Evolutionary conservation across 176 grass and related monocot species (phyloP).

Genomic region (Rhynchospora breviuscula): DNA sequence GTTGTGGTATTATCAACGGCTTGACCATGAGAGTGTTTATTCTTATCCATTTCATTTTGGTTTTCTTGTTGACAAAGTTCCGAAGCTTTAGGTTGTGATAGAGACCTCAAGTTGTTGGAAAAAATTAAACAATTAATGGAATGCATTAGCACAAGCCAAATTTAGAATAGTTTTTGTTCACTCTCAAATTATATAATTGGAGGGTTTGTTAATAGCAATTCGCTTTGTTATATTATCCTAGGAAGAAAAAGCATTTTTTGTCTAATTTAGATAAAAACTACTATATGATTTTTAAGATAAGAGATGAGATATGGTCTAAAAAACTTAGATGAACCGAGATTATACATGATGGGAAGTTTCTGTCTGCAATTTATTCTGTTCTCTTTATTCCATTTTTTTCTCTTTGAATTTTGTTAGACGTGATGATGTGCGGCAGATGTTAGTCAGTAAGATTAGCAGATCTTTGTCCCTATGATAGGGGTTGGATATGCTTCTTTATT

Average conservation of each 20-base stretch:
- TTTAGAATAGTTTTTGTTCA: background rate
- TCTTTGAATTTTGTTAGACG: background rate
- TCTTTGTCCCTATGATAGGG: slow-evolving; percentile 3
- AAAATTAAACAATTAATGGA: background rate
- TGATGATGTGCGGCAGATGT: background rate
- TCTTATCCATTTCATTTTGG: background rate
- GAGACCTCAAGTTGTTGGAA: background rate
- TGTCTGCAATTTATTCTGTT: background rate
- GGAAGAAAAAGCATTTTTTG: background rate
- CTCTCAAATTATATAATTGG: background rate
- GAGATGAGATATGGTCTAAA: background rate
- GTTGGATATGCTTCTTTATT: slow-evolving; percentile 14
- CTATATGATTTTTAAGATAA: background rate
- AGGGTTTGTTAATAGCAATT: background rate
- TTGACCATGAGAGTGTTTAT: background rate
- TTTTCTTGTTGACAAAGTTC: slow-evolving; percentile 6
- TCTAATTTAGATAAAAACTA: background rate
- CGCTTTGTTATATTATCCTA: background rate
- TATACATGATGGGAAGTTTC: background rate
- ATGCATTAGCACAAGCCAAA: background rate
- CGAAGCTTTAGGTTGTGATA: background rate
- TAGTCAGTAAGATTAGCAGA: background rate
- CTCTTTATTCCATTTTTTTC: background rate
- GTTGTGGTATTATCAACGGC: background rate
- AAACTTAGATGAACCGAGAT: background rate